These are phyloP conservation scores for Cladophialophora bantiana DNA, from an alignment of 2,329 filamentous ascomycete species.

Conservation along the genomic window DNA sequence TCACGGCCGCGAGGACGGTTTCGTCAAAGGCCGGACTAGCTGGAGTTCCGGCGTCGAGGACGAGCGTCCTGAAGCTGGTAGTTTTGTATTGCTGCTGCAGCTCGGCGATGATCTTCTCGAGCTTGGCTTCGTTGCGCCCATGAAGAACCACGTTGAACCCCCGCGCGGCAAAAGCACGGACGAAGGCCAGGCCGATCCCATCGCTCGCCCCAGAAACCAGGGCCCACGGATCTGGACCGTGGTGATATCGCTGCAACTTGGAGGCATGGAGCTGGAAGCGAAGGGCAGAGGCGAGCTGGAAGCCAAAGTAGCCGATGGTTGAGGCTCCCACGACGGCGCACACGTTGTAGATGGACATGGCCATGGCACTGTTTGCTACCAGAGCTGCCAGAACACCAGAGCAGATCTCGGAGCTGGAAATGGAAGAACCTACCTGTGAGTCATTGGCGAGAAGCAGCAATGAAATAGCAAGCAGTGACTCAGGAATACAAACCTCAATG, in stretches of 20 bases:
- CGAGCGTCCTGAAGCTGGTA: conserved; percentile 49
- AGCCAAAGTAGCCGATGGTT: conserved; percentile 3
- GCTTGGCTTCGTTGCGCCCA: conserved; percentile 61
- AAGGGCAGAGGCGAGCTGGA: conserved; percentile 10
- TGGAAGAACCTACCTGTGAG: neutral
- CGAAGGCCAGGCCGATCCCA: conserved; percentile 62
- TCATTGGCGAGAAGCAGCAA: neutral
- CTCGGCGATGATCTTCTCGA: conserved; percentile 51
- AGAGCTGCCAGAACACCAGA: no score
- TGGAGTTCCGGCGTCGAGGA: conserved; percentile 53
- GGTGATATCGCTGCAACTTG: conserved; percentile 21
- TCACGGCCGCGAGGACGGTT: conserved; percentile 40
- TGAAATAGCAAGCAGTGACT: no score
- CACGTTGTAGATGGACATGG: conserved; percentile 8
- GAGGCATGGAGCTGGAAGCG: conserved; percentile 21
- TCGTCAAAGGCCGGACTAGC: conserved; percentile 38
- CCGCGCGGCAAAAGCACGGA: conserved; percentile 56
- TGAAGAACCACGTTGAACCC: conserved; percentile 67
- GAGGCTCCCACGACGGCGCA: conserved; percentile 17
- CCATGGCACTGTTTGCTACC: neutral
- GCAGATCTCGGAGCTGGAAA: no score
- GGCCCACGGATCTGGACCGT: conserved; percentile 50
- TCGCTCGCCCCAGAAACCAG: conserved; percentile 64
- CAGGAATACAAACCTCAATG: no score
- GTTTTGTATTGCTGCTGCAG: conserved; percentile 52